Conservation (phyloP, 2,329 filamentous ascomycete genomes). For the Paecilomyces formosus region DNA sequence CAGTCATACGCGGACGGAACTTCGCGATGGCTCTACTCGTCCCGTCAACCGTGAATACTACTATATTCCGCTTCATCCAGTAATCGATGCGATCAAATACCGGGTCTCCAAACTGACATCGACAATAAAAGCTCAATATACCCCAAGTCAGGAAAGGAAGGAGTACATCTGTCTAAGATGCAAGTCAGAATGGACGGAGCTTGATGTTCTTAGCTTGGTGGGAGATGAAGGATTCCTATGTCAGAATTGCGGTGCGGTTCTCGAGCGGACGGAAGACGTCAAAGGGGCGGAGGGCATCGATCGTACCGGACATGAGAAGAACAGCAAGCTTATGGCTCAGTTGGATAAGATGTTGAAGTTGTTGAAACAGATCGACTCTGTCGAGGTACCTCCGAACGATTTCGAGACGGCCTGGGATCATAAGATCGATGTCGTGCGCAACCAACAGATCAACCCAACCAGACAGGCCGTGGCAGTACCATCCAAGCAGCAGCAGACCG, state of each 20-base stretch:
- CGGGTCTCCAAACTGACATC: constrained; percentile 82
- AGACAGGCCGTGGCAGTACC: constrained; percentile 35
- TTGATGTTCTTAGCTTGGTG: constrained; percentile 78
- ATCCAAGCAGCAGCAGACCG: constrained; percentile 29
- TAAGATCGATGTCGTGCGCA: constrained; percentile 38
- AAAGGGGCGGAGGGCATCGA: constrained; percentile 36
- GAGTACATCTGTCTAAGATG: constrained; percentile 82
- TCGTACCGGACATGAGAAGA: constrained; percentile 43
- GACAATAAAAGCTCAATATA: constrained; percentile 75
- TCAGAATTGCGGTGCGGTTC: constrained; percentile 59
- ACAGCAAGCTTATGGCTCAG: constrained; percentile 42
- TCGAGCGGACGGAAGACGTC: constrained; percentile 39
- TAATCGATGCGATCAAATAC: constrained; percentile 95
- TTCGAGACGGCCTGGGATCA: constrained; percentile 43
- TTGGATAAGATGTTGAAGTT: constrained; percentile 40
- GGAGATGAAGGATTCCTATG: constrained; percentile 67
- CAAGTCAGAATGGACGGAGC: constrained; percentile 75
- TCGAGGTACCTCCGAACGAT: constrained; percentile 41
- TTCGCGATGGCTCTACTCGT: constrained; percentile 72
- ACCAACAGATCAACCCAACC: constrained; percentile 34
- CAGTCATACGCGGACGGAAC: constrained; percentile 66
- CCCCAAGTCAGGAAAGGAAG: constrained; percentile 77
- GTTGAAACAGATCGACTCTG: constrained; percentile 41
- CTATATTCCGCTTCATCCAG: constrained; percentile 90
- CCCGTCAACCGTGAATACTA: constrained; percentile 88